These are phyloP conservation scores for Tulasnella sp. DNA, from an alignment of 768 basidiomycete genomes.

Conservation along the genomic window DNA sequence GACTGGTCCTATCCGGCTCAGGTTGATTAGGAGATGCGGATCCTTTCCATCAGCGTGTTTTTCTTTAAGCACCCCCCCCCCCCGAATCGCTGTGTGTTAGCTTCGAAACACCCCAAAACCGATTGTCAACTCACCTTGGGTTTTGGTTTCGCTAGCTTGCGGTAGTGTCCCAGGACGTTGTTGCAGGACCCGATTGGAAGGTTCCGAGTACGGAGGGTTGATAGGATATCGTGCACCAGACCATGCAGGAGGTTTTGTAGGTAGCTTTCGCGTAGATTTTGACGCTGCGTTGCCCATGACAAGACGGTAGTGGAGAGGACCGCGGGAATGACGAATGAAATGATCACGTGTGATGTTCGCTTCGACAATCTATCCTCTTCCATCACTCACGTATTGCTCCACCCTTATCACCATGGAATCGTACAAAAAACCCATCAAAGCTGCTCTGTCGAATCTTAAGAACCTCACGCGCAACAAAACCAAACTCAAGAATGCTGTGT, in stretches of 20 bases:
- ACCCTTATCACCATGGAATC: not conserved
- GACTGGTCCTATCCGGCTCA: constrained; percentile 6
- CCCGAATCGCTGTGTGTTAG: too few relatives aligned
- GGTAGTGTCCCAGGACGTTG: not conserved
- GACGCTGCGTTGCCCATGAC: constrained; percentile 15
- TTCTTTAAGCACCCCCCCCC: too few relatives aligned
- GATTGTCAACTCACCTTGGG: not conserved
- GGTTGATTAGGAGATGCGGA: constrained; percentile 14
- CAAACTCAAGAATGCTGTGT: not conserved
- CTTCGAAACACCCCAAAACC: not conserved
- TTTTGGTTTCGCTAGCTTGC: constrained; percentile 12
- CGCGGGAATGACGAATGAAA: constrained; percentile 12
- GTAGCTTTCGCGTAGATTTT: constrained; percentile 15
- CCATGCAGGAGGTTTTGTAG: constrained; percentile 14
- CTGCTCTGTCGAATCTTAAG: not conserved
- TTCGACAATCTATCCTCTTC: not conserved
- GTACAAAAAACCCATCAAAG: not conserved
- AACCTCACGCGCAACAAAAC: not conserved
- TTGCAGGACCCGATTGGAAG: not conserved
- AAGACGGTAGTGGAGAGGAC: not conserved
- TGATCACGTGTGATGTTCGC: not conserved
- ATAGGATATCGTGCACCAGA: constrained; percentile 1
- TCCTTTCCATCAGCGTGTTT: constrained; percentile 6
- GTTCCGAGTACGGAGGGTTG: not conserved
- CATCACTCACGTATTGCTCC: not conserved